A percentile compares a stretch with the other conserved stretches of the same genome.
Evolutionary conservation across 129 eudicot species (phyloP).

Genomic region (Smallanthus sonchifolius): DNA sequence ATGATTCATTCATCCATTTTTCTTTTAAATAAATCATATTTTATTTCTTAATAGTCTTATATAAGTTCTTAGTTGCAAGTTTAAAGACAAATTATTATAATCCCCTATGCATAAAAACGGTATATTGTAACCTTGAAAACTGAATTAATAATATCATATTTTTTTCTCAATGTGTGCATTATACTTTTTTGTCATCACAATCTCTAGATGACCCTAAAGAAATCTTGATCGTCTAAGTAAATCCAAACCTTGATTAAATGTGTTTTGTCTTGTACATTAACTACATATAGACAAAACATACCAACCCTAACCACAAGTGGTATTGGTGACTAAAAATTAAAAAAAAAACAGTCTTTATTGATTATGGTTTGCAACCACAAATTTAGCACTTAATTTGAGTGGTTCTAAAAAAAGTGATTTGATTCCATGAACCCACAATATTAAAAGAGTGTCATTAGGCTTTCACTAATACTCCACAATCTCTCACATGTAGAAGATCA

Average conservation of each 20-base stretch:
- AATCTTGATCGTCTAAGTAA: background rate
- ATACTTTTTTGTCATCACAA: background rate
- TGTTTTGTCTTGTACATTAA: constrained; percentile 24
- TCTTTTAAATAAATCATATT: no score
- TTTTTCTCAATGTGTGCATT: no score
- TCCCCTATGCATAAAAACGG: background rate
- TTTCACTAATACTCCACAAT: constrained; percentile 28
- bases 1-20: no score
- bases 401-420: constrained; percentile 1
- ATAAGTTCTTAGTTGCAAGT: no score
- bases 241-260: background rate
- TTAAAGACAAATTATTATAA: no score
- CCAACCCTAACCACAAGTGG: constrained; percentile 27
- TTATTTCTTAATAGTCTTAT: no score
- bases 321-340: constrained; percentile 17
- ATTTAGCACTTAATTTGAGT: constrained; percentile 19
- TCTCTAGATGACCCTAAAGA: background rate
- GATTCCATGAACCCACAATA: constrained; percentile 18
- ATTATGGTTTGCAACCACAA: constrained; percentile 24
- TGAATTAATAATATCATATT: background rate
- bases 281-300: constrained; percentile 17
- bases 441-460: constrained; percentile 27
- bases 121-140: no score
- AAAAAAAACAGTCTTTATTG: constrained; percentile 24
- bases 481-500: constrained; percentile 34